Conservation (phyloP, 2,329 filamentous ascomycete species). For the Colletotrichum simmondsii region DNA sequence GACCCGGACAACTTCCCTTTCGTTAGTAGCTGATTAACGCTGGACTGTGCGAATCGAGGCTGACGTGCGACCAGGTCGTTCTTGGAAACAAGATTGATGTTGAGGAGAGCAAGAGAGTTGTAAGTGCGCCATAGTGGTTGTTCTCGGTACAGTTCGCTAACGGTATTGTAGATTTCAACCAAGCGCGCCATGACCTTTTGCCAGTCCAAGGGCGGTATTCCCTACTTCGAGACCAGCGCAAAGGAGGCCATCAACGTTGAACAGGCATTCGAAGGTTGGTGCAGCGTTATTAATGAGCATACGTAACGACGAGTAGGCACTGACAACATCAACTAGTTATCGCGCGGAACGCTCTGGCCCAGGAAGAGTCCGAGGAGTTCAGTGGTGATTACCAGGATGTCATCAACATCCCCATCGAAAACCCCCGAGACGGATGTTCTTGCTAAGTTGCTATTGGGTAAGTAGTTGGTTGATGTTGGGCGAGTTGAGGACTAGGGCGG, state of each 20-base stretch:
- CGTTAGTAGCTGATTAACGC: constrained; percentile 66
- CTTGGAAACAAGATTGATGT: constrained; percentile 99
- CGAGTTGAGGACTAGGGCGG: constrained; percentile 10
- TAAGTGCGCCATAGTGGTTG: constrained; percentile 48
- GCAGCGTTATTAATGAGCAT: background rate
- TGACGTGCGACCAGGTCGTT: constrained; percentile 73
- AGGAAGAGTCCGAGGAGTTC: constrained; percentile 98
- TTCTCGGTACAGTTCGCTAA: background rate
- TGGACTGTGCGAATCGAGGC: background rate
- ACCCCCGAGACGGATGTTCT: constrained; percentile 90
- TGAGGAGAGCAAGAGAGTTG: constrained; percentile 95
- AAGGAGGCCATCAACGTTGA: constrained; percentile 99
- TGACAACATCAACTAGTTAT: constrained; percentile 72
- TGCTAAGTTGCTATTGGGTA: constrained; percentile 17
- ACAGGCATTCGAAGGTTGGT: constrained; percentile 75
- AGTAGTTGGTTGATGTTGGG: constrained; percentile 14
- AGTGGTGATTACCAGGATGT: constrained; percentile 97
- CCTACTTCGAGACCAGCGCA: constrained; percentile 98
- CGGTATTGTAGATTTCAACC: constrained; percentile 76
- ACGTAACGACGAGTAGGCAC: constrained; percentile 17
- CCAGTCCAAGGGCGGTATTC: constrained; percentile 95
- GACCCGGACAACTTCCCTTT: constrained; percentile 99
- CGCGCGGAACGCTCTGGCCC: constrained; percentile 91
- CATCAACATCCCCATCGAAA: constrained; percentile 97
- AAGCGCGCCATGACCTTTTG: constrained; percentile 98